Evolutionary conservation across 2,329 filamentous ascomycete genomes (phyloP).

Genomic region (Cyphellophora attinorum): DNA sequence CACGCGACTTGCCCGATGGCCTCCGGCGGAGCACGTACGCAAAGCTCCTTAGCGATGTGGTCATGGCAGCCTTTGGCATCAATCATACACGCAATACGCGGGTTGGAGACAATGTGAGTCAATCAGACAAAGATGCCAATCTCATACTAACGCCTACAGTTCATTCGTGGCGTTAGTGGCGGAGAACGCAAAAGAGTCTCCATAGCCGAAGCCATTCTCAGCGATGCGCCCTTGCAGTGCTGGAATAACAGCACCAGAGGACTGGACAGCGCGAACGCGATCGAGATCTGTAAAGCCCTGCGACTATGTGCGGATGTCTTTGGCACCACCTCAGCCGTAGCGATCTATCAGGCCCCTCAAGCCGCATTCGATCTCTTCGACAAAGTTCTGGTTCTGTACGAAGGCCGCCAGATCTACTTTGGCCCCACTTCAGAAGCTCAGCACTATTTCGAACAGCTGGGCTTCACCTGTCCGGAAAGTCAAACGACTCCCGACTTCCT

Average conservation of each 20-base stretch:
- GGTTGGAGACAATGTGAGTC: constrained; percentile 26
- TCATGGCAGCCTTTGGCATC: constrained; percentile 36
- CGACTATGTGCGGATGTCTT: constrained; percentile 39
- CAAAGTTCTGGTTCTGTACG: constrained; percentile 63
- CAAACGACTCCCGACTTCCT: constrained; percentile 63
- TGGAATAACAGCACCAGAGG: constrained; percentile 41
- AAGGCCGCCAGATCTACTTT: constrained; percentile 69
- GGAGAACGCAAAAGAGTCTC: constrained; percentile 53
- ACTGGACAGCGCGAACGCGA: constrained; percentile 45
- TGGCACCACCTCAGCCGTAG: constrained; percentile 41
- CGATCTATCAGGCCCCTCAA: constrained; percentile 47
- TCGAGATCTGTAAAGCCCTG: constrained; percentile 48
- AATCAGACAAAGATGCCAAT: neutral
- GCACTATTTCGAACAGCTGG: constrained; percentile 57
- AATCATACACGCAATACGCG: constrained; percentile 45
- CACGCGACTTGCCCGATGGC: constrained; percentile 26
- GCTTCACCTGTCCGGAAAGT: constrained; percentile 56
- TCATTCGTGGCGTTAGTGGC: constrained; percentile 52
- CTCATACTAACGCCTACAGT: constrained; percentile 25
- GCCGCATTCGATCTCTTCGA: constrained; percentile 55
- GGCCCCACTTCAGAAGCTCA: constrained; percentile 53
- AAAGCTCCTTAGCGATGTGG: constrained; percentile 32
- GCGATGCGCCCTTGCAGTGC: constrained; percentile 27
- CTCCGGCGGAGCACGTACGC: constrained; percentile 35
- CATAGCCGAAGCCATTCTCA: constrained; percentile 44